Base-by-base conservation (phyloP, 352 stramenopile genomes). In the Phytophthora chlamydospora region DNA sequence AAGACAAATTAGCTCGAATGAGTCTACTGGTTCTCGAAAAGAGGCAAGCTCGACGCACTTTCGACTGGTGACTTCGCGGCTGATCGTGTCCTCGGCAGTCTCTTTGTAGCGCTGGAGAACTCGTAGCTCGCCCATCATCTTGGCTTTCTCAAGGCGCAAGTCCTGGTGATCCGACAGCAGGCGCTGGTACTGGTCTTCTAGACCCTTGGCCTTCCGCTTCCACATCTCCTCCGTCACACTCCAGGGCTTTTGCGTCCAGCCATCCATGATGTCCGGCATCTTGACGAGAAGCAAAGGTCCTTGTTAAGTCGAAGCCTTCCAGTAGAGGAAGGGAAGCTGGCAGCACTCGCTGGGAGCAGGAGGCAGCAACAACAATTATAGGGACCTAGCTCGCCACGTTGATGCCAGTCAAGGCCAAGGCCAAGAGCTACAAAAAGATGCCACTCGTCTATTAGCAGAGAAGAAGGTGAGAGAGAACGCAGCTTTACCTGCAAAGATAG, bases 41-140 rank as follows among this genome's bases (percentile, higher is more conserved):
- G 31, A 9, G 7, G 41, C 3, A 32, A 4, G 39, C 17, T 16
- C 48, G 12, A 71, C 72, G 19, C 33, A 90, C 79, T 88, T 85
- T 56, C 81, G 68, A 8, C 62, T 75, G 17, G 77, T 54, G 40
- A 80, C 60, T 39, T 87, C 78, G 31, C 78, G 84, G 47, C 47
- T 77, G 47, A 89, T 83, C 16, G 83, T 79, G 52, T 89, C 80
- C 21, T 90, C 81, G 11, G 79, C 74, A 6, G 72, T 88, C 62
- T 90, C 81, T 53, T 90, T 90, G 73, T 87, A 88, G 14, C 81
- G 79, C 53, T 89, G 77, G 7, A 90, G 62, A n/a, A 88, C 81
- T 42, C 79, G 77, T 46, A 89, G 40, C 48, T 90, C 79, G 14
- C 77, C 81, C 47, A 78, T 77, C 52, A 87, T 80, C 48, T 89